Evolutionary conservation across 192 early-diverging fungal species (phyloP).

Genomic region (Entophlyctis luteolus): DNA sequence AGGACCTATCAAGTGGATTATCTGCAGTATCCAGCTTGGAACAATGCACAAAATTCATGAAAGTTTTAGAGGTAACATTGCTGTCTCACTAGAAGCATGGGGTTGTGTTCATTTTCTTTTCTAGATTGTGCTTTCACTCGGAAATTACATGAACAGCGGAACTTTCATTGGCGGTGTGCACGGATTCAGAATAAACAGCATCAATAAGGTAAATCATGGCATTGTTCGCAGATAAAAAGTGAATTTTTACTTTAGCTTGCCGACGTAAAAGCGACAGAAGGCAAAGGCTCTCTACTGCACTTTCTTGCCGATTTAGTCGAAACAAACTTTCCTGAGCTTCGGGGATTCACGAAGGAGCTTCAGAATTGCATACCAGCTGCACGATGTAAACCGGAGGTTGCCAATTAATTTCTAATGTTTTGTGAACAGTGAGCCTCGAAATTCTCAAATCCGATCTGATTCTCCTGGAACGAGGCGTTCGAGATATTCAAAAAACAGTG

Average conservation of each 20-base stretch:
- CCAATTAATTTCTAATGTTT: not conserved
- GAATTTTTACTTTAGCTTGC: slow-evolving; percentile 22
- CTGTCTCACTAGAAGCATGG: not conserved
- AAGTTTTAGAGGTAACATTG: slow-evolving; percentile 34
- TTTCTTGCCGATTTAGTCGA: slow-evolving; percentile 44
- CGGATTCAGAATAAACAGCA: slow-evolving; percentile 40
- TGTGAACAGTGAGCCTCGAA: slow-evolving; percentile 21
- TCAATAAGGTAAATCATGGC: slow-evolving; percentile 33
- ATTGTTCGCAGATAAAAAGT: not conserved
- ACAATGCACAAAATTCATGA: slow-evolving; percentile 31
- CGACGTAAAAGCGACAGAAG: slow-evolving; percentile 32
- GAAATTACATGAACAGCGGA: slow-evolving; percentile 46
- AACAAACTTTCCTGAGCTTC: slow-evolving; percentile 33
- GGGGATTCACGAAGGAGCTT: slow-evolving; percentile 30
- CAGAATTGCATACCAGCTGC: slow-evolving; percentile 29
- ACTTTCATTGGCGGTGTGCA: slow-evolving; percentile 38
- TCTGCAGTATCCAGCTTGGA: slow-evolving; percentile 26
- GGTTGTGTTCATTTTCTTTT: not conserved
- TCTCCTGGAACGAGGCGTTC: slow-evolving; percentile 26
- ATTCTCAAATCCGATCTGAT: slow-evolving; percentile 35
- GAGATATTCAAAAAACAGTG: not conserved
- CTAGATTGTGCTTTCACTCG: slow-evolving; percentile 41
- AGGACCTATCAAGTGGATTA: slow-evolving; percentile 23
- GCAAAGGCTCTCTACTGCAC: slow-evolving; percentile 40
- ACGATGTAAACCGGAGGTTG: slow-evolving; percentile 21